A percentile compares a stretch with the other conserved stretches of the same genome.
Conservation (phyloP, 2,329 filamentous ascomycete genomes). For the Coniochaeta pulveracea region DNA sequence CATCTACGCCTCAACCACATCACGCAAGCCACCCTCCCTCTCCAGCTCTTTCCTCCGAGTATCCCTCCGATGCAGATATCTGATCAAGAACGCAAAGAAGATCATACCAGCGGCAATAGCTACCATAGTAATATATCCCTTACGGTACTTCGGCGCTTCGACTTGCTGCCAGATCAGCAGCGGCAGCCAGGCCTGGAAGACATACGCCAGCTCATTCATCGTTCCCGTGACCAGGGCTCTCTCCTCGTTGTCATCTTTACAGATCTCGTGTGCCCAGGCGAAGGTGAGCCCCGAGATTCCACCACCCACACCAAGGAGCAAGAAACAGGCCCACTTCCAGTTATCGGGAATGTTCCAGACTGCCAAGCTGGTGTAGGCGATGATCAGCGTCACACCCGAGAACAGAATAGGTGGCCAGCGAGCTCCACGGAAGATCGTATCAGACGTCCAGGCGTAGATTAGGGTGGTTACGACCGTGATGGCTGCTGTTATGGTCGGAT, state of each 20-base stretch:
- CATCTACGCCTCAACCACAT: background rate
- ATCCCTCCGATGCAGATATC: conserved; percentile 33
- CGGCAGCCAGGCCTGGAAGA: conserved; percentile 59
- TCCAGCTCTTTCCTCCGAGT: conserved; percentile 2
- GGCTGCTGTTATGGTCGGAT: conserved; percentile 46
- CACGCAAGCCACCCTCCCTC: background rate
- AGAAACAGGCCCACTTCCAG: conserved; percentile 54
- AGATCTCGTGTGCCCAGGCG: conserved; percentile 39
- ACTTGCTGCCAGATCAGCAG: conserved; percentile 55
- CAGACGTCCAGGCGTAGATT: conserved; percentile 55
- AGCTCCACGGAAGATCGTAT: conserved; percentile 44
- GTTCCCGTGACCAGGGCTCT: conserved; percentile 51
- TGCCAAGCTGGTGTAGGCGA: conserved; percentile 26
- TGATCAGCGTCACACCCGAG: conserved; percentile 29
- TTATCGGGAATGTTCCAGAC: conserved; percentile 33
- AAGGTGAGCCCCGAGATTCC: conserved; percentile 34
- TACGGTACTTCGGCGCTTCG: conserved; percentile 47
- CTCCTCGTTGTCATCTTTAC: conserved; percentile 46
- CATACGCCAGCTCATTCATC: conserved; percentile 62
- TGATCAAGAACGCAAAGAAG: conserved; percentile 32
- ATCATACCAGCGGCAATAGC: conserved; percentile 38
- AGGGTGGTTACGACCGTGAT: conserved; percentile 47
- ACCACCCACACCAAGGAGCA: conserved; percentile 40
- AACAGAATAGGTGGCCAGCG: conserved; percentile 57
- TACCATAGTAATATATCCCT: conserved; percentile 47